Evolutionary conservation across 164 flowering plant species (phyloP).

Genomic region (Brasenia schreberi): DNA sequence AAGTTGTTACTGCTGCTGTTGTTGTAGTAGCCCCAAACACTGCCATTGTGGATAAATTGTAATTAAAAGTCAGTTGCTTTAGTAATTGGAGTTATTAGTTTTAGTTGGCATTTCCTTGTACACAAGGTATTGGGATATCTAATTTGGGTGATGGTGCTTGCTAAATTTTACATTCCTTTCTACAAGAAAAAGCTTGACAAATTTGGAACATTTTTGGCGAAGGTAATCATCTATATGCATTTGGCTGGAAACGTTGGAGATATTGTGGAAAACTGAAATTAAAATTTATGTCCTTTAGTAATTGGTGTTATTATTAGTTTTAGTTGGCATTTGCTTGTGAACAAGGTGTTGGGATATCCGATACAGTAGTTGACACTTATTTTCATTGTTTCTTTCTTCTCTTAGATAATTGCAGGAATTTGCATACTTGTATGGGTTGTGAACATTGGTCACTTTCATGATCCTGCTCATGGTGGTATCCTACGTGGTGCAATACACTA

Average conservation of each 20-base stretch:
- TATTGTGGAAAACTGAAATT: too few relatives aligned
- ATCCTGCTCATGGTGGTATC: slow-evolving; percentile 95
- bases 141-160: too few relatives aligned
- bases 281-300: too few relatives aligned
- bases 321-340: too few relatives aligned
- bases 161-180: too few relatives aligned
- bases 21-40: not conserved
- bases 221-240: slow-evolving; percentile 33
- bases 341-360: not conserved
- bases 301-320: too few relatives aligned
- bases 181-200: slow-evolving; percentile 86
- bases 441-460: slow-evolving; percentile 92
- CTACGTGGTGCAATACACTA: slow-evolving; percentile 93
- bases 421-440: slow-evolving; percentile 93
- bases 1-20: not conserved
- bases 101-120: too few relatives aligned
- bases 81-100: too few relatives aligned
- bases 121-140: too few relatives aligned
- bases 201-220: slow-evolving; percentile 92
- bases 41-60: too few relatives aligned
- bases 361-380: not conserved
- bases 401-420: slow-evolving; percentile 95
- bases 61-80: too few relatives aligned
- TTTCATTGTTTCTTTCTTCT: slow-evolving; percentile 1
- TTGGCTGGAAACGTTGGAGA: not conserved